Base-by-base conservation (phyloP, 305 asterid species). In the Fraxinus velutina region DNA sequence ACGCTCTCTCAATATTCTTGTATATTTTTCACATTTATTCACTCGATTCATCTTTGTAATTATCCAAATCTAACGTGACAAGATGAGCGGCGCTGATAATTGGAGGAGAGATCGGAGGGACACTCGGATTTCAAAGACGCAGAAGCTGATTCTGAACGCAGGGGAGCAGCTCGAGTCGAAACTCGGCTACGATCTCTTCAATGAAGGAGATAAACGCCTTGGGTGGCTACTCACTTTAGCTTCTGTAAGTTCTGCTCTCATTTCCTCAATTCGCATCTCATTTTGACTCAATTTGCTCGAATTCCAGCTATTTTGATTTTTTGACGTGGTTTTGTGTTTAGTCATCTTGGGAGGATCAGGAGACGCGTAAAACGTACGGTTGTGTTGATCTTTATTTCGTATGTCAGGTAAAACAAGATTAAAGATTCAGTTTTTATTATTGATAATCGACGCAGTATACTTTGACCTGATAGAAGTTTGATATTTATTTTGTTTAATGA, bases 301-400 rank as follows among this genome's bases (percentile, higher is more conserved):
- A 21, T 73, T 1, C 79, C 5, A 50, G 71, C 47, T 7, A 21
- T 33, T 82, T 80, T 52, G 4, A 21, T 55, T 44, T 79, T 21
- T 75, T 83, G 75, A 71, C 33, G 19, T 34, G 83, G 34, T 71
- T 73, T 66, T 55, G 55, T 47, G 19, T 4, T 44, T 73, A 96
- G 99, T 94, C 99, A 8, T 96, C 98, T 39, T 94, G 91, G 98
- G 99, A 96, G 92, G 98, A 96, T 85, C 92, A 88, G 82, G 97
- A 92, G 74, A 93, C 98, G 34, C 98, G 73, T 79, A 94, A 87
- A 87, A 94, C 81, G 83, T 93, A 94, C 86, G 91, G 99, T 77
- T 96, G 97, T 70, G 92, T 93, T 12, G 98, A 96, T 88, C 91
- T 94, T 76, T 96, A 96, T 86, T 96, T 96, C 78, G 98, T 96